Percentiles rank a stretch among this genome's conserved stretches.
Conservation (phyloP, 2,329 filamentous ascomycete genomes). For the Penicillium freii region DNA sequence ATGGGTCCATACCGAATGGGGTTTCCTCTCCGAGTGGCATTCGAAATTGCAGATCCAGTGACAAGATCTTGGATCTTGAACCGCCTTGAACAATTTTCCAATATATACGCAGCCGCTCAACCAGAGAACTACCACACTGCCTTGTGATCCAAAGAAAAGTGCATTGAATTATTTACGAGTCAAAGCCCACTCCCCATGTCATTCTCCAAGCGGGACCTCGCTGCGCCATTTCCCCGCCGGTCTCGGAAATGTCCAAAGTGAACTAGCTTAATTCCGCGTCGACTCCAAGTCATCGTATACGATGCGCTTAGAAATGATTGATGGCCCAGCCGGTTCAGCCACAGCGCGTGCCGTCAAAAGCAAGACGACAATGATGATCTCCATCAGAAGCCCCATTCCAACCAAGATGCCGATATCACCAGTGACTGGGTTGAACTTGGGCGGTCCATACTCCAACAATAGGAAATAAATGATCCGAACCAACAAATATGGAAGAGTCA, state of each 20-base stretch:
- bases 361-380: constrained; percentile 21
- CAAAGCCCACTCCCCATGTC: too few relatives aligned
- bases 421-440: constrained; percentile 16
- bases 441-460: constrained; percentile 20
- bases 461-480: constrained; percentile 26
- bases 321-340: constrained; percentile 21
- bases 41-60: constrained; percentile 25
- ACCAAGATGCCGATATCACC: constrained; percentile 19
- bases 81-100: constrained; percentile 25
- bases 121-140: constrained; percentile 19
- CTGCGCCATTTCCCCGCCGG: background rate
- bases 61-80: constrained; percentile 27
- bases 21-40: constrained; percentile 27
- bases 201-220: too few relatives aligned
- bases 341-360: constrained; percentile 22
- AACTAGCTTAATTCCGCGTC: background rate
- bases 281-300: constrained; percentile 5
- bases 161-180: background rate
- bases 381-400: constrained; percentile 29
- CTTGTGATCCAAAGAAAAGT: background rate
- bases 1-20: constrained; percentile 30
- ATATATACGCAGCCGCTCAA: constrained; percentile 24
- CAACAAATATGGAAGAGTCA: constrained; percentile 24
- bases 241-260: background rate
- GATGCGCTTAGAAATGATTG: background rate